Percentiles rank a stretch among this genome's conserved stretches.
phyloP scores from a whole-genome alignment of 228 moss, liverwort and hornwort species.

The Sphagnum magellanicum region DNA sequence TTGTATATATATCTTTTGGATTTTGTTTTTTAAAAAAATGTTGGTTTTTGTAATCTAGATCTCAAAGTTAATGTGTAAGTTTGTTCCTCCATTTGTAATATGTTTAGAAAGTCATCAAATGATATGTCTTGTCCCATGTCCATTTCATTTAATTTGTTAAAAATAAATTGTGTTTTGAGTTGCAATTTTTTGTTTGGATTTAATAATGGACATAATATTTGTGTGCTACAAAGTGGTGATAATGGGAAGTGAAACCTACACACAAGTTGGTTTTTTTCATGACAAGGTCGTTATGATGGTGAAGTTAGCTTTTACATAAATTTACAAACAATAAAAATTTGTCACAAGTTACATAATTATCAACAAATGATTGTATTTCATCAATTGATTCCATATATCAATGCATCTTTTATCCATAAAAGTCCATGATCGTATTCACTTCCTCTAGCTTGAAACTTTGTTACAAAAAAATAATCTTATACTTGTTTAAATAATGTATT shows the following conservation, averaged over 20 bases:
- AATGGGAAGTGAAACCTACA: background rate
- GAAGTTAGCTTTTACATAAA: background rate
- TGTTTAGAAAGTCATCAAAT: background rate
- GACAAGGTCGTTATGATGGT: background rate
- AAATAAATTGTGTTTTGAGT: background rate
- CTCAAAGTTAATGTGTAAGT: background rate
- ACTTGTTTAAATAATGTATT: too few relatives aligned
- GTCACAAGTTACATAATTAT: background rate
- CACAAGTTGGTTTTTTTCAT: background rate
- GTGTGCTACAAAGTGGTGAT: background rate
- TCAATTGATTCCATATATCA: background rate
- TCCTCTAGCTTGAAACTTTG: background rate
- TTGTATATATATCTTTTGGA: background rate
- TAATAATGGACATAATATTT: background rate
- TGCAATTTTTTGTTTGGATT: background rate
- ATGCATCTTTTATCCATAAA: background rate
- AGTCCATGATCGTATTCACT: background rate
- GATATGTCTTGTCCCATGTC: background rate
- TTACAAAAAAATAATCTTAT: background rate
- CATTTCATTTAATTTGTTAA: background rate
- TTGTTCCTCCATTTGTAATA: background rate
- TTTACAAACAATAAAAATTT: background rate
- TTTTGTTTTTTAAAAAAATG: background rate
- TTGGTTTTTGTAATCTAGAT: background rate
- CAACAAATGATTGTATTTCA: background rate